Conservation (phyloP, 169 alveolate species). For the Theileria sp. region DNA sequence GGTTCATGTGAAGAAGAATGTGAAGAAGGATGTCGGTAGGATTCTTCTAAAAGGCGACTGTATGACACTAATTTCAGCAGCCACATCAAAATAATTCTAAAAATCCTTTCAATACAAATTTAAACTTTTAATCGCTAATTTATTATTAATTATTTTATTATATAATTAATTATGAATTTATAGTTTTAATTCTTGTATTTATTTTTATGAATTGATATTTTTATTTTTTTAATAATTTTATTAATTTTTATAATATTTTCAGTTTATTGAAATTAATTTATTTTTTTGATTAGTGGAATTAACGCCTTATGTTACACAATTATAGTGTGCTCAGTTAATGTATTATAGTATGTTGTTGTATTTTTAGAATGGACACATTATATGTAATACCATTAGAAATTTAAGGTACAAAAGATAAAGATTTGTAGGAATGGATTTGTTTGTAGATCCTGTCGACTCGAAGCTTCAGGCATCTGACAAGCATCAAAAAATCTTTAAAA, state of each 20-base stretch:
- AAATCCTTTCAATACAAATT: neutral
- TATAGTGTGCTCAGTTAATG: constrained; percentile 6
- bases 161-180: too few species aligned
- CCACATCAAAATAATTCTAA: constrained; percentile 43
- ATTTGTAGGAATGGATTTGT: constrained; percentile 43
- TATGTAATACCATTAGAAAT: too few species aligned
- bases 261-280: neutral
- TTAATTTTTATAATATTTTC: neutral
- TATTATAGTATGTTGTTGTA: constrained; percentile 3
- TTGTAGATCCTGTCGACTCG: constrained; percentile 45
- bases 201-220: too few species aligned
- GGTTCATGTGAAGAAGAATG: constrained; percentile 83
- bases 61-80: constrained; percentile 88
- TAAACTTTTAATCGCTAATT: neutral
- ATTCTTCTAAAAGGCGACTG: constrained; percentile 92
- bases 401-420: neutral
- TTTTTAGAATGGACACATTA: neutral
- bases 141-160: too few species aligned
- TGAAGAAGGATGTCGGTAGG: constrained; percentile 85
- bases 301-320: neutral
- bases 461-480: constrained; percentile 49
- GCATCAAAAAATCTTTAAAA: neutral
- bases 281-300: neutral
- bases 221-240: neutral
- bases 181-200: too few species aligned